Conservation (phyloP, 768 basidiomycete genomes). For the Kwoniella europaea region DNA sequence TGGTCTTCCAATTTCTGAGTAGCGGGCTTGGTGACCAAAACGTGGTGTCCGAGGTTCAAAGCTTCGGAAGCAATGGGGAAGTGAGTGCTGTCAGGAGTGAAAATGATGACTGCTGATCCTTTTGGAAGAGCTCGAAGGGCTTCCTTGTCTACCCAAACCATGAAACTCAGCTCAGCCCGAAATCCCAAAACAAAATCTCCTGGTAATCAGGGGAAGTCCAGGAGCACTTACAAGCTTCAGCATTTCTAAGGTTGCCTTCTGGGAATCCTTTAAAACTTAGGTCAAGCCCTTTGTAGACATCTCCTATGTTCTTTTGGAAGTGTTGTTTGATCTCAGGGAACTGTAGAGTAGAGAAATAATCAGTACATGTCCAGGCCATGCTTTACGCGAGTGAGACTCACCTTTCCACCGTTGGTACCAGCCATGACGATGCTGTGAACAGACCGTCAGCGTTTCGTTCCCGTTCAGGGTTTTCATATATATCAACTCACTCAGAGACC, state of each 20-base stretch:
- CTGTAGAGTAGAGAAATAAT: slow-evolving; percentile 52
- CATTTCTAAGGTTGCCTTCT: slow-evolving; percentile 69
- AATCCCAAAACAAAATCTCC: not conserved
- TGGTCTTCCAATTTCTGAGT: slow-evolving; percentile 85
- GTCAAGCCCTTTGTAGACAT: slow-evolving; percentile 86
- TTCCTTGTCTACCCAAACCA: slow-evolving; percentile 30
- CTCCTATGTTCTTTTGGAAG: slow-evolving; percentile 77
- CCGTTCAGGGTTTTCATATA: not conserved
- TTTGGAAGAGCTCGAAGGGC: slow-evolving; percentile 72
- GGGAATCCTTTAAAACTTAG: slow-evolving; percentile 83
- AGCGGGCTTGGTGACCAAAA: slow-evolving; percentile 90
- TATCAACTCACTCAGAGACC: slow-evolving; percentile 58
- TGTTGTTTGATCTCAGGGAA: slow-evolving; percentile 84
- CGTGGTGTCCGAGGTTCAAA: slow-evolving; percentile 81
- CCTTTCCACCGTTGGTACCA: slow-evolving; percentile 77
- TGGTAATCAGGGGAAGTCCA: not conserved
- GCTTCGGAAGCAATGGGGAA: slow-evolving; percentile 84
- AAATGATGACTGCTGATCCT: slow-evolving; percentile 88
- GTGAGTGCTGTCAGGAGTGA: slow-evolving; percentile 92
- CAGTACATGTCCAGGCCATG: not conserved
- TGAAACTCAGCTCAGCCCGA: slow-evolving; percentile 1
- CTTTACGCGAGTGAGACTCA: slow-evolving; percentile 12
- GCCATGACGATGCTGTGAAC: slow-evolving; percentile 68
- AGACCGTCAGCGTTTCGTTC: not conserved
- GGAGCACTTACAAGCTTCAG: slow-evolving; percentile 74